Conservation (phyloP, 805 yeast genomes). For the Phaffomyces antillensis region DNA sequence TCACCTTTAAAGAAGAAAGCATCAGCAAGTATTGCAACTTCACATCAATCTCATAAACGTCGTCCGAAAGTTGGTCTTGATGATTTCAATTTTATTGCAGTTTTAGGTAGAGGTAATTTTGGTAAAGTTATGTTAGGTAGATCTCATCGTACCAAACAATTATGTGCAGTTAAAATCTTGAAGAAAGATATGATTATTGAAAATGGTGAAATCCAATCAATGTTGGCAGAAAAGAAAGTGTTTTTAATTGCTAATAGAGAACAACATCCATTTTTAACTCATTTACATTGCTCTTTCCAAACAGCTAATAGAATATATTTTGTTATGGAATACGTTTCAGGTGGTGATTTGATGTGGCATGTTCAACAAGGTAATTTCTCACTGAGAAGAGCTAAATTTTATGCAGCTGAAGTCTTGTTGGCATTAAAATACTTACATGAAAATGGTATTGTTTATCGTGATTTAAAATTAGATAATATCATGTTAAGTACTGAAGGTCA, state of each 20-base stretch:
- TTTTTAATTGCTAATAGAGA: constrained; percentile 77
- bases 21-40: constrained; percentile 8
- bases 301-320: constrained; percentile 95
- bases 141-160: constrained; percentile 67
- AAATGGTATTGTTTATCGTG: constrained; percentile 93
- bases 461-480: constrained; percentile 91
- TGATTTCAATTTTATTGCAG: constrained; percentile 91
- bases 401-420: constrained; percentile 91
- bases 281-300: constrained; percentile 92
- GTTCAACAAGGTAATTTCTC: constrained; percentile 89
- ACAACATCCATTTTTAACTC: constrained; percentile 87
- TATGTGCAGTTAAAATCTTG: constrained; percentile 94
- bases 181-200: constrained; percentile 94
- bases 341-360: constrained; percentile 99
- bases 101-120: constrained; percentile 95
- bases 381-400: constrained; percentile 88
- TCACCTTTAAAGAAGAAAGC: constrained; percentile 4
- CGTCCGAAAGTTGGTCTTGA: constrained; percentile 84
- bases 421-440: constrained; percentile 93
- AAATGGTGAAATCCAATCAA: constrained; percentile 93
- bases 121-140: constrained; percentile 98
- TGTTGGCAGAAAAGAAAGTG: constrained; percentile 90
- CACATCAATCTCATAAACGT: constrained; percentile 18
- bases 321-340: constrained; percentile 96
- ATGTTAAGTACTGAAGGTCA: constrained; percentile 86